Conservation (phyloP, 2,329 filamentous ascomycete species). For the Lasiodiplodia sp. region DNA sequence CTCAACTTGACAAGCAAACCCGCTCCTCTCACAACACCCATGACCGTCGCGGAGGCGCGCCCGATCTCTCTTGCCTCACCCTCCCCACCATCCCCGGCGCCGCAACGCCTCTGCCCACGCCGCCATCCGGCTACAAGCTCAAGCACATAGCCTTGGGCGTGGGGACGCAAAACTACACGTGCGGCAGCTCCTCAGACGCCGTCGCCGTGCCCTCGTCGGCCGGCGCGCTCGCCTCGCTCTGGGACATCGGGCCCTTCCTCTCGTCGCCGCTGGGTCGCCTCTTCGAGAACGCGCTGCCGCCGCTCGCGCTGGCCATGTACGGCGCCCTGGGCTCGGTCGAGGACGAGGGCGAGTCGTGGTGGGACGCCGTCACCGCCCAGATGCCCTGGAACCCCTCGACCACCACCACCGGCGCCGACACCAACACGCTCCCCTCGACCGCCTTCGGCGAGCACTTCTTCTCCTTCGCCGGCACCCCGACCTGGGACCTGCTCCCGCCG, state of each 20-base stretch:
- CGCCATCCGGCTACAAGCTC: conserved; percentile 42
- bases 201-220: conserved; percentile 34
- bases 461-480: conserved; percentile 60
- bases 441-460: conserved; percentile 74
- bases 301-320: conserved; percentile 23
- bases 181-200: conserved; percentile 31
- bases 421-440: background rate
- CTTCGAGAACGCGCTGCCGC: conserved; percentile 13
- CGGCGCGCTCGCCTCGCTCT: conserved; percentile 34
- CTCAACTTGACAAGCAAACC: background rate
- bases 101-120: conserved; percentile 45
- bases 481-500: conserved; percentile 61
- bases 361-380: conserved; percentile 1
- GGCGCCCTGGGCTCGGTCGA: conserved; percentile 6
- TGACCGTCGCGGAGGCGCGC: background rate
- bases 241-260: conserved; percentile 31
- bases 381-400: conserved; percentile 4
- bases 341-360: background rate
- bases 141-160: conserved; percentile 55
- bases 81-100: conserved; percentile 44
- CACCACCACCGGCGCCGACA: too few relatives aligned
- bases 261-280: conserved; percentile 9
- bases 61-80: conserved; percentile 11
- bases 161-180: conserved; percentile 55
- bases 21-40: background rate